A percentile compares a stretch with the other conserved stretches of the same genome.
phyloP scores from a whole-genome alignment of 2,329 filamentous ascomycete species.

The Furcasterigmium sp. region DNA sequence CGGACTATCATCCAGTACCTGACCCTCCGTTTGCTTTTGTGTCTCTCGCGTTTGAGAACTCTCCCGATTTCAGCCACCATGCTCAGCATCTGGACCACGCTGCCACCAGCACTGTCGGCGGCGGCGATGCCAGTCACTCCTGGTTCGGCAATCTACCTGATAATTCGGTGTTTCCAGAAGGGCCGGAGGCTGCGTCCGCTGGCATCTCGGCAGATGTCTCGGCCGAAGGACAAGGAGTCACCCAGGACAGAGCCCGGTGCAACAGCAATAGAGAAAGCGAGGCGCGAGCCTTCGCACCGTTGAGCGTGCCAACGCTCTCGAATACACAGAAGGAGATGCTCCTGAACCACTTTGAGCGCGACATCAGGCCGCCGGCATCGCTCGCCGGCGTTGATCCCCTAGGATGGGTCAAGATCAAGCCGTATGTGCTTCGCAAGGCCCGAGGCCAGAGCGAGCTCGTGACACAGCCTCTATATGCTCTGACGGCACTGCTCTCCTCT shows the following conservation, averaged over 20 bases:
- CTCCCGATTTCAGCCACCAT: not conserved
- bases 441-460: not conserved
- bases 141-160: not conserved
- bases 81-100: too few relatives aligned
- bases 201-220: not conserved
- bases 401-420: not conserved
- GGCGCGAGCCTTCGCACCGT: not conserved
- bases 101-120: too few relatives aligned
- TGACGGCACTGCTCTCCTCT: not conserved
- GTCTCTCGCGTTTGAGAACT: not conserved
- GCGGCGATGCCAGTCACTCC: too few relatives aligned
- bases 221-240: too few relatives aligned
- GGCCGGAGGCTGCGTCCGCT: not conserved
- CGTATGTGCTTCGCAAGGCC: not conserved
- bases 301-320: not conserved
- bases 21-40: not conserved
- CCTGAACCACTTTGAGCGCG: not conserved
- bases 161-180: not conserved
- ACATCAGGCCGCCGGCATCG: not conserved
- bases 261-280: not conserved
- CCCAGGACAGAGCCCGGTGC: too few relatives aligned
- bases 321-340: not conserved
- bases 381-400: constrained; percentile 1
- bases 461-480: not conserved
- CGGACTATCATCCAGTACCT: not conserved